Evolutionary conservation across 345 rosid genomes (phyloP), one percentile per base, ranked within the genome.

Genomic region (Balakata baccata): DNA sequence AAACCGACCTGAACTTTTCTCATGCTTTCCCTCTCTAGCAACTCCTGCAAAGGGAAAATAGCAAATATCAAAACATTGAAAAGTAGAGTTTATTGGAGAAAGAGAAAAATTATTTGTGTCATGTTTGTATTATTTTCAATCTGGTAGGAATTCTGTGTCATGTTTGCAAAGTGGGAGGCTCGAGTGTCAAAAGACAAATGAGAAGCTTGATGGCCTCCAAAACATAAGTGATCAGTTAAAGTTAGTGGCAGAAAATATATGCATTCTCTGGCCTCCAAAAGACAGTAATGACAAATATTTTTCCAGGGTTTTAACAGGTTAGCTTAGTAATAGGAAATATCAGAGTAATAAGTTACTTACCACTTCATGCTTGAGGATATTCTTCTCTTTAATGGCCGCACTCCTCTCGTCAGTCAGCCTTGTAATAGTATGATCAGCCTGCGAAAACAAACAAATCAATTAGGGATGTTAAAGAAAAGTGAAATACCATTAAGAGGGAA

Each of bases 371-470:
- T 73, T 75, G 51, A 85, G 84, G 57, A 22, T 70, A 37, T 86
- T 78, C 74, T 74, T 86, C 75, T 86, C 87, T 67, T 12, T 73
- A 51, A 52, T 56, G 16, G 69, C 76, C 66, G 22, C 53, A 45
- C 64, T 82, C 37, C 75, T 83, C 75, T 85, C 92, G 54, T 85
- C 84, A 18, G 66, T 77, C 70, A 88, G 77, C 77, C 78, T 75
- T 53, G 20, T 53, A 23, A 86, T 83, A 20, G 74, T 80, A 60
- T 39, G 74, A 45, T 85, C 87, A 68, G 92, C 89, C 92, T 86
- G 81, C 57, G 78, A 75, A 66, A 65, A 46, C 11, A 25, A 59
- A 68, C 60, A 59, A n/a, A 41, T 2, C 5, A 17, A 38, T 12
- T 13, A 37, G 64, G 6, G 41, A 56, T 37, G 34, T 52, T 45